These are phyloP conservation scores for Botrytis byssoidea DNA, from an alignment of 2,329 filamentous ascomycete species.

Conservation along the genomic window DNA sequence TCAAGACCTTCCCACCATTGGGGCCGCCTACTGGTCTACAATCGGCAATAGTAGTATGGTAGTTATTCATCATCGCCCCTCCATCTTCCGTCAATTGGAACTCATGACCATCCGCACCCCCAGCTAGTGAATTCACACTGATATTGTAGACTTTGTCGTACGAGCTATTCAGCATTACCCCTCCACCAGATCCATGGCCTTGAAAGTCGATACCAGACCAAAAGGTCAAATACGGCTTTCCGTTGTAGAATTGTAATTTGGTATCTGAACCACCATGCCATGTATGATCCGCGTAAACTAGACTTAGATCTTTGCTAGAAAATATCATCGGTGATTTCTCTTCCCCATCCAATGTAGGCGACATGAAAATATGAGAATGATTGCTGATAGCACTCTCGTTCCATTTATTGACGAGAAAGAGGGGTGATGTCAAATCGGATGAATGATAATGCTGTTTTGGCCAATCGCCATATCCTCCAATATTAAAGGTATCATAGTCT, in stretches of 20 bases:
- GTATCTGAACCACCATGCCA: slow-evolving; percentile 16
- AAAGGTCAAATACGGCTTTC: slow-evolving; percentile 14
- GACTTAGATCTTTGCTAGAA: slow-evolving; percentile 18
- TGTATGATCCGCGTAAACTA: slow-evolving; percentile 9
- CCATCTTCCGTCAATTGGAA: slow-evolving; percentile 17
- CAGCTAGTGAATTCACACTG: slow-evolving; percentile 5
- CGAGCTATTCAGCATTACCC: slow-evolving; percentile 13
- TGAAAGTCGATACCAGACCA: slow-evolving; percentile 16
- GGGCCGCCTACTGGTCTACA: not conserved
- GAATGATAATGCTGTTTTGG: slow-evolving; percentile 9
- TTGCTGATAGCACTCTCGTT: slow-evolving; percentile 15
- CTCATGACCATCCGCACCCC: slow-evolving; percentile 15
- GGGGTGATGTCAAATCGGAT: slow-evolving; percentile 9
- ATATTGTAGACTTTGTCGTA: slow-evolving; percentile 8
- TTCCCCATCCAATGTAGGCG: slow-evolving; percentile 4
- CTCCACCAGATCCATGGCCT: slow-evolving; percentile 10
- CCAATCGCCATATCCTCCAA: slow-evolving; percentile 15
- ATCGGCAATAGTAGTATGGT: slow-evolving; percentile 14
- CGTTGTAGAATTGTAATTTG: slow-evolving; percentile 7
- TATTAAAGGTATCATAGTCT: slow-evolving; percentile 10
- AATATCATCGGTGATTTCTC: slow-evolving; percentile 2
- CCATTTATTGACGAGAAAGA: slow-evolving; percentile 16
- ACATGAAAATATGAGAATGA: slow-evolving; percentile 16
- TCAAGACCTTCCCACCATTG: slow-evolving; percentile 8
- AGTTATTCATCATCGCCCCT: slow-evolving; percentile 16